Evolutionary conservation across 129 eudicot species (phyloP), one percentile per base, ranked within the genome.

Genomic region (Lactuca saligna): DNA sequence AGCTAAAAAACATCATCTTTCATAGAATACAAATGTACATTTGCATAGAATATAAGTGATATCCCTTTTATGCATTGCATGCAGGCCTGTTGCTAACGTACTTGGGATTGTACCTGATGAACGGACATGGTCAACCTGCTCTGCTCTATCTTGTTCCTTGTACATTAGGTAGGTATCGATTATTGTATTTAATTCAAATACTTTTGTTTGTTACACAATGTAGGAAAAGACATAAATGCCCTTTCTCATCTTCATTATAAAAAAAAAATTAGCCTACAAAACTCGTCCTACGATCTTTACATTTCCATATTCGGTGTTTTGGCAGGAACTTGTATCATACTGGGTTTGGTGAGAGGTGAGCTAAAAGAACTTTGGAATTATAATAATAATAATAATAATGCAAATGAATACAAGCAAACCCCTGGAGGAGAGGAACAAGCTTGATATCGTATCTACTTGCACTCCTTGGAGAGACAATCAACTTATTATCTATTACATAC

Each of bases 121-220:
- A 84, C 17, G 96, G 95, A n/a, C 89, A 85, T 81, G 98, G 98
- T 65, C 98, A 92, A 81, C 98, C 98, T 14, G 98, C 98, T 65
- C 85, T 92, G 29, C 85, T 92, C 59, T 92, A 92, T 74, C 96
- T 92, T 17, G 98, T 92, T 69, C 98, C 98, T 20, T 86, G 90
- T 77, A 92, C 98, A 42, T 54, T 92, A 63, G 98, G 98, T 92
- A 86, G 1, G 29, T 61, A 57, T 57, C 51, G 39, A 5, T 67
- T 50, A 57, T 33, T 44, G 3, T 33, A 2, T 39, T 33, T 14
- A 59, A 25, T 58, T 13, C 14, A 1, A 42, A 25, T 25, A 25
- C 29, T 25, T 25, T 25, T 25, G 29, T 25, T 25, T 25, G 29
- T 25, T 20, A 20, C 25, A 20, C 25, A 20, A 20, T 20, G 25